Percentiles rank a stretch among this genome's conserved stretches.
These are phyloP conservation scores for Serpula lacrymans DNA, from an alignment of 768 basidiomycete species.

Conservation along the genomic window DNA sequence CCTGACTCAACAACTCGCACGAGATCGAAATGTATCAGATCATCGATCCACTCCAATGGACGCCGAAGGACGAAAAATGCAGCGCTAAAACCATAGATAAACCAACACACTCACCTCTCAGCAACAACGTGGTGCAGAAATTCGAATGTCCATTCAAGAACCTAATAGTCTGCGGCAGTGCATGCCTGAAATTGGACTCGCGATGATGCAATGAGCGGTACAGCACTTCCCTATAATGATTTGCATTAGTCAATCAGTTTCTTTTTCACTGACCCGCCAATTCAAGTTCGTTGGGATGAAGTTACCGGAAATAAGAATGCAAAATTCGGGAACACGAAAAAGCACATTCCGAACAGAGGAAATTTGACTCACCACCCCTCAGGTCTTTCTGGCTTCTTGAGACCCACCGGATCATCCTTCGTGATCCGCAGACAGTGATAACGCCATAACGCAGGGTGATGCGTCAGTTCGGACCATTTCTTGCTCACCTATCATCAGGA, in stretches of 20 bases:
- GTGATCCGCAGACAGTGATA: constrained; percentile 75
- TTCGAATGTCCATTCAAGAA: constrained; percentile 84
- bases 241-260: too few relatives aligned
- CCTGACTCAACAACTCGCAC: too few relatives aligned
- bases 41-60: neutral
- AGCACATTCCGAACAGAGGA: neutral
- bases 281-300: neutral
- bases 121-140: constrained; percentile 79
- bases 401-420: constrained; percentile 62
- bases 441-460: constrained; percentile 73
- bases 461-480: constrained; percentile 35
- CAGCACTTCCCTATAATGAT: constrained; percentile 55
- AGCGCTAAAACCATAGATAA: neutral
- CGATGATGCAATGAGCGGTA: constrained; percentile 83
- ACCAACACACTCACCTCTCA: constrained; percentile 42
- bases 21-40: too few relatives aligned
- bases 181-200: constrained; percentile 79
- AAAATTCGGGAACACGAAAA: neutral
- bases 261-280: too few relatives aligned
- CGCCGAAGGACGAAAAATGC: neutral
- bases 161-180: constrained; percentile 68
- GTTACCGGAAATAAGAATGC: neutral
- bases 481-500: constrained; percentile 34
- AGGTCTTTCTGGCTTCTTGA: constrained; percentile 58
- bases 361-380: constrained; percentile 64